phyloP scores from a whole-genome alignment of 202 grass and related monocot genomes.

The Setaria italica region DNA sequence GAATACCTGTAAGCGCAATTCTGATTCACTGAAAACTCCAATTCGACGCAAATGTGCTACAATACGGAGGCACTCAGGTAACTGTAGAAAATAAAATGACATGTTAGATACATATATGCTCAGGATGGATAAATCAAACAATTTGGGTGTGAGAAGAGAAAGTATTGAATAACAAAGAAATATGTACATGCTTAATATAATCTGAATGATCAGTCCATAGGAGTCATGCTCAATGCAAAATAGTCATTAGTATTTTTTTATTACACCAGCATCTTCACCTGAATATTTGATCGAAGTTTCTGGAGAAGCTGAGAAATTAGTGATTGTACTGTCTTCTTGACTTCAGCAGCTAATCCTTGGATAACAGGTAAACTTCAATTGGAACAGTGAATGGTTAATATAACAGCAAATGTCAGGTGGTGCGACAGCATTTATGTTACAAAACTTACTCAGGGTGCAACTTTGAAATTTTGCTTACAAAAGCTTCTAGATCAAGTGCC shows the following conservation, averaged over 20 bases:
- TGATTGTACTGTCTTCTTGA: slow-evolving; percentile 95
- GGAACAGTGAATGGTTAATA: slow-evolving; percentile 56
- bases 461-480: slow-evolving; percentile 84
- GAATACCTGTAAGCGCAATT: slow-evolving; percentile 89
- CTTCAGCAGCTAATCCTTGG: slow-evolving; percentile 87
- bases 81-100: slow-evolving; percentile 63
- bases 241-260: neutral
- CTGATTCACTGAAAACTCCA: slow-evolving; percentile 89
- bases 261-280: slow-evolving; percentile 53
- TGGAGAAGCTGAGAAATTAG: slow-evolving; percentile 96
- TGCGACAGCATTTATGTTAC: slow-evolving; percentile 18
- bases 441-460: slow-evolving; percentile 89
- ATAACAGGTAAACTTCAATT: slow-evolving; percentile 90
- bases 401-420: slow-evolving; percentile 21
- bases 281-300: slow-evolving; percentile 97
- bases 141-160: neutral
- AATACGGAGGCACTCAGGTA: slow-evolving; percentile 87
- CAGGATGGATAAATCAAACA: slow-evolving; percentile 25
- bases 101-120: slow-evolving; percentile 22
- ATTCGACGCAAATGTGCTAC: slow-evolving; percentile 89
- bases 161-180: slow-evolving; percentile 23
- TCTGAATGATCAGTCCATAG: neutral
- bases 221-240: neutral
- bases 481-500: slow-evolving; percentile 98
- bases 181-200: neutral